Base-by-base conservation (phyloP, 768 basidiomycete species). In the Boletus vermiculosoides region DNA sequence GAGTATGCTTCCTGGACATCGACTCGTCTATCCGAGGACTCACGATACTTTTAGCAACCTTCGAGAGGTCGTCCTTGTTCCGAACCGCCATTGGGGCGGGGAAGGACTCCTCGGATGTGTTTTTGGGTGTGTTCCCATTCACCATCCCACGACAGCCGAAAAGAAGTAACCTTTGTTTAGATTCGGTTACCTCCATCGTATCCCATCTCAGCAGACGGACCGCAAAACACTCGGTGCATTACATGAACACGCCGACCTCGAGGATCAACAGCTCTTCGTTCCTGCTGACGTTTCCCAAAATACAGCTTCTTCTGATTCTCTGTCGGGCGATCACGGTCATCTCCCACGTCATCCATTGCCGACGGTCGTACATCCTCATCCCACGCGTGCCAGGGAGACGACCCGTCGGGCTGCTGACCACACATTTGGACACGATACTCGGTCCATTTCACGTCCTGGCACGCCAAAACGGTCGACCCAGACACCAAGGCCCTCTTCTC, bases 31-130 rank as follows among this genome's bases (percentile, higher is more conserved):
- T 34, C 45, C 36, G 31, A 49, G 10, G 25, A 39, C 66, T 64
- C 31, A 64, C 40, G 2, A 46, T 22, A 5, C 20, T 46, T 63
- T 54, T 63, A 97, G 94, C 71, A 90, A 93, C 41, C 81, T 96
- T 46, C 80, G 94, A 61, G 94, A 98, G 68, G 94, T 96, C 16
- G 92, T 98, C 33, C 74, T 98, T 22, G 92, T 98, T 50, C 96
- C 97, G 11, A 98, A 98, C 72, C 81, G 94, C 47, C 92, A 96
- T 63, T 98, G 96, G 95, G 96, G 96, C 45, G 96, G 96, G 7
- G 95, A 95, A 69, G 95, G 96, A 0, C 78, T 98, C 28, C 78
- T 98, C 13, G 96, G 96, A 41, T 98, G 95, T 65, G 89, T 98
- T 30, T 97, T 98, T 45, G 96, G 96, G 88, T 96, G 70, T 56